Conservation (phyloP, 2,329 filamentous ascomycete genomes). For the Hysterium pulicare region DNA sequence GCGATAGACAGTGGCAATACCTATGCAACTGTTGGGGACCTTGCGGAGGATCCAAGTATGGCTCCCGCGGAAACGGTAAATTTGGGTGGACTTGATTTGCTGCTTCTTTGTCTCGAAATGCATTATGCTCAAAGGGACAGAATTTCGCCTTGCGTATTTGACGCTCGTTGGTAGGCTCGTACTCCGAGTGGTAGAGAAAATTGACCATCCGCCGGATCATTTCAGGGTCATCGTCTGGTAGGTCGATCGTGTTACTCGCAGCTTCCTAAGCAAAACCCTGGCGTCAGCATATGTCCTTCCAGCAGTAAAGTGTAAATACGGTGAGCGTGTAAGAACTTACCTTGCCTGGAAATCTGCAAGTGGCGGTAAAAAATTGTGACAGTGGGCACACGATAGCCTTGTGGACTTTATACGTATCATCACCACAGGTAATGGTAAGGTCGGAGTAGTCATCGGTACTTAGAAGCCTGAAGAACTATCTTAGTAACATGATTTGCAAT, state of each 20-base stretch:
- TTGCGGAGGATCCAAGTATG: too few relatives aligned
- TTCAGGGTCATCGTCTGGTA: neutral
- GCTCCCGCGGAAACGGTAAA: too few relatives aligned
- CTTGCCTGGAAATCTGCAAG: constrained; percentile 2
- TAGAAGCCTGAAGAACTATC: too few relatives aligned
- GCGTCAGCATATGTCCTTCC: neutral
- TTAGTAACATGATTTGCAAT: too few relatives aligned
- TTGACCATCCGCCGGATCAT: constrained; percentile 1
- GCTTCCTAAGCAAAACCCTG: constrained; percentile 1
- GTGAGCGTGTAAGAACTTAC: too few relatives aligned
- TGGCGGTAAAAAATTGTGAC: constrained; percentile 2
- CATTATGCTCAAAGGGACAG: neutral
- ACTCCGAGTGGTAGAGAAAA: neutral
- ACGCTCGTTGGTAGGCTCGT: too few relatives aligned
- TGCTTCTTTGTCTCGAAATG: neutral
- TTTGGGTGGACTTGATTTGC: too few relatives aligned
- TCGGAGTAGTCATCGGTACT: constrained; percentile 3
- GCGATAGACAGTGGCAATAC: neutral
- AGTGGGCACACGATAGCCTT: constrained; percentile 3
- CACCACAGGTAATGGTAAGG: constrained; percentile 1
- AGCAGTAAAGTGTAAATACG: neutral
- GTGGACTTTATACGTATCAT: constrained; percentile 4
- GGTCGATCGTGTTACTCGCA: neutral
- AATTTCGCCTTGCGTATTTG: neutral
- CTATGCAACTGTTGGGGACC: too few relatives aligned